A percentile compares a stretch with the other conserved stretches of the same genome.
phyloP scores from a whole-genome alignment of 768 basidiomycete species.

The Suillus luteus region DNA sequence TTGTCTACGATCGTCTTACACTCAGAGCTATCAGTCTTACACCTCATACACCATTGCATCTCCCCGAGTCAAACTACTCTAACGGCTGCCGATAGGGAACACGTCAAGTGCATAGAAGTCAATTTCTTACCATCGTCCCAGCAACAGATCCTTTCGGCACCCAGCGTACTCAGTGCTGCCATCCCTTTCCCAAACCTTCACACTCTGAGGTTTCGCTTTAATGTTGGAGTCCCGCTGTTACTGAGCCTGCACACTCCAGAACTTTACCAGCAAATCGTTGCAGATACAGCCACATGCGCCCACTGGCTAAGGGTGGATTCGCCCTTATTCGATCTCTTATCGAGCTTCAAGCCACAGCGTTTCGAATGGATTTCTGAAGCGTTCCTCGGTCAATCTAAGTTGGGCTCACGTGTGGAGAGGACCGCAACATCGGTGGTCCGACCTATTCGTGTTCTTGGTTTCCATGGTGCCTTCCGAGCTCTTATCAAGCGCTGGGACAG shows the following conservation, averaged over 20 bases:
- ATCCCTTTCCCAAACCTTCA: slow-evolving; percentile 7
- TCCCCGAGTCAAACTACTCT: background rate
- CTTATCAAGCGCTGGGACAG: slow-evolving; percentile 10
- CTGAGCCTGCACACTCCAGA: background rate
- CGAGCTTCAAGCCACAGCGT: slow-evolving; percentile 2
- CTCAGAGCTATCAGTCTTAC: slow-evolving; percentile 10
- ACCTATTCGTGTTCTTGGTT: slow-evolving; percentile 5
- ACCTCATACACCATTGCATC: slow-evolving; percentile 8
- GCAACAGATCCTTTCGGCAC: background rate
- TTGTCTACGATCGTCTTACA: slow-evolving; percentile 10
- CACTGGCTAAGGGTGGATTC: slow-evolving; percentile 9
- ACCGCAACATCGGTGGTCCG: background rate
- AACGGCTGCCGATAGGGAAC: background rate
- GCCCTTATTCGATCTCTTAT: slow-evolving; percentile 12
- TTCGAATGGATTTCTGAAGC: slow-evolving; percentile 11
- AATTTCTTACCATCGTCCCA: slow-evolving; percentile 10
- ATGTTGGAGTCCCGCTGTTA: background rate
- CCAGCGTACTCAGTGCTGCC: slow-evolving; percentile 2
- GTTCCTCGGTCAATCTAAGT: background rate
- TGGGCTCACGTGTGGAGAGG: background rate
- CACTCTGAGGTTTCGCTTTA: slow-evolving; percentile 9
- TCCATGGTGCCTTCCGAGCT: background rate
- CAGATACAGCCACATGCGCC: background rate
- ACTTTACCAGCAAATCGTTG: background rate
- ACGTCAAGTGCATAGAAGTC: slow-evolving; percentile 10